Evolutionary conservation across 2,329 filamentous ascomycete species (phyloP), one percentile per base, ranked within the genome.

Genomic region (Magnaporthales sp.): DNA sequence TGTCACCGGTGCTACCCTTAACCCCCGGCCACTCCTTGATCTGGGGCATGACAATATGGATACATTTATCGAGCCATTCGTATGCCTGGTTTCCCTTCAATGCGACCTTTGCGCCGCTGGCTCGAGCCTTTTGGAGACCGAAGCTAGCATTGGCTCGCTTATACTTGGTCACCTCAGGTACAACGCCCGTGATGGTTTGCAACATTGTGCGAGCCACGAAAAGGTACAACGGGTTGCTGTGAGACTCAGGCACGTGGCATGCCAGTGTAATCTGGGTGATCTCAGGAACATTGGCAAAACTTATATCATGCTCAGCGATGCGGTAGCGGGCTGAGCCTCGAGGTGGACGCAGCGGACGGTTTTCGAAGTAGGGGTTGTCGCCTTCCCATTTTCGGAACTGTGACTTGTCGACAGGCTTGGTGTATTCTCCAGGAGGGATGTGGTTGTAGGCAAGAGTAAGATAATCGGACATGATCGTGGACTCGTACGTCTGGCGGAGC

Each of bases 21-120:
- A 87, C 74, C 24, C 95, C 95, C 67, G 86, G 87, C 91, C 92
- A 99, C 72, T 99, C 95, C 83, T 98, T 99, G 79, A 99, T 96
- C 74, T 89, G 91, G 54, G 95, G 95, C 75, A 98, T 84, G 6
- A 99, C 93, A 9, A 98, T 82, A 75, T 96, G 92, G 66, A 98
- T 83, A 71, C 93, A 82, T 81, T 97, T 97, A 74, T 94, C 91
- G 61, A 99, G 75, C 77, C 99, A 97, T 76, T 97, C 90, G 69
- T 92, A 91, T 73, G 96, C 95, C 68, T 89, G 85, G 75, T 95
- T 90, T 31, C 92, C 92, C 67, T 84, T 82, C 69, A 99, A 80
- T 29, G 91, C 89, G 64, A 87, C 88, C 74, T 94, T 97, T 71
- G 91, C 87, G 68, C 91, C 87, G 30, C 92, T 83, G 70, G 88